These are phyloP conservation scores for Debaryomycetaceae sp. DNA, from an alignment of 1,139 yeast species.

Conservation along the genomic window DNA sequence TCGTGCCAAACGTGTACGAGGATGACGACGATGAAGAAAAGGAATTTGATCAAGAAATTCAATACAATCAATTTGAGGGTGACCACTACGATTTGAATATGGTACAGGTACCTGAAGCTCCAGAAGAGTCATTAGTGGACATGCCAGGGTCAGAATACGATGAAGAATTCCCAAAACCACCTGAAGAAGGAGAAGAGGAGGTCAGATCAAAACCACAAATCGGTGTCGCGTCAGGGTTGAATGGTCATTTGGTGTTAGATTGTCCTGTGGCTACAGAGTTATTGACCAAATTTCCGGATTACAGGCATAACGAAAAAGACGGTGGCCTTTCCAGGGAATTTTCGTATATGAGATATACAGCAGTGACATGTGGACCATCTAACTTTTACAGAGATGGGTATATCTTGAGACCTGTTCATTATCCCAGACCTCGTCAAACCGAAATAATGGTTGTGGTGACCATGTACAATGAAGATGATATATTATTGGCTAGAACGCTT, in stretches of 20 bases:
- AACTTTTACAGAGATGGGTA: slow-evolving; percentile 45
- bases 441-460: slow-evolving; percentile 47
- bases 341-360: slow-evolving; percentile 48
- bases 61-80: slow-evolving; percentile 40
- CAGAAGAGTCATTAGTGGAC: slow-evolving; percentile 9
- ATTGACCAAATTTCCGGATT: slow-evolving; percentile 43
- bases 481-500: slow-evolving; percentile 43
- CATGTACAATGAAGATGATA: slow-evolving; percentile 50
- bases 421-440: slow-evolving; percentile 43
- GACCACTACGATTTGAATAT: slow-evolving; percentile 43
- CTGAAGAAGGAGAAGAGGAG: slow-evolving; percentile 30
- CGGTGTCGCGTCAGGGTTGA: slow-evolving; percentile 39
- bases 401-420: slow-evolving; percentile 44
- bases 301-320: slow-evolving; percentile 28
- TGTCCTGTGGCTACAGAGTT: slow-evolving; percentile 50
- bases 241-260: slow-evolving; percentile 49
- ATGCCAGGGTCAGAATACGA: slow-evolving; percentile 30
- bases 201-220: slow-evolving; percentile 36
- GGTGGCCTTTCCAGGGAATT: slow-evolving; percentile 46
- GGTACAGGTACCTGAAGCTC: slow-evolving; percentile 19
- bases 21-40: slow-evolving; percentile 42
- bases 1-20: slow-evolving; percentile 46
- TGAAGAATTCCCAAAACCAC: slow-evolving; percentile 27
- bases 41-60: slow-evolving; percentile 40
- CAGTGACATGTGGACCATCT: slow-evolving; percentile 50